Percentiles rank a stretch among this genome's conserved stretches.
Evolutionary conservation across 192 early-diverging fungal genomes (phyloP).

Genomic region (Gamsiella multidivaricata): DNA sequence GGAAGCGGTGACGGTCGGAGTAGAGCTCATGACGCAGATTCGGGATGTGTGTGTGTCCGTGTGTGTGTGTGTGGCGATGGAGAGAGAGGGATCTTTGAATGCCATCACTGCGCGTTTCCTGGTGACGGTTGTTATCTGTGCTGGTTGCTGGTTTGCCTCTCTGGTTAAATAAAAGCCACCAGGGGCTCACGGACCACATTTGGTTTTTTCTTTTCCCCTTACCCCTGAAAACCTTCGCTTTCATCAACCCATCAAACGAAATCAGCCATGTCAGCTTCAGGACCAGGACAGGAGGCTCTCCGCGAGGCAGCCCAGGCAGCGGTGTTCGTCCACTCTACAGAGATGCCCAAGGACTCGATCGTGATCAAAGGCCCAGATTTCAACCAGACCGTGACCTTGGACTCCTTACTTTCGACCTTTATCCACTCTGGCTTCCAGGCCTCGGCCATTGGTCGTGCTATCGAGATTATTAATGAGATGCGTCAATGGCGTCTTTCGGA

Average conservation of each 20-base stretch:
- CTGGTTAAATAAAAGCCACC: no score
- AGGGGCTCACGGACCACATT: no score
- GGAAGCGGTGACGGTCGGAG: slow-evolving; percentile 8
- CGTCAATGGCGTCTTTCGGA: slow-evolving; percentile 87
- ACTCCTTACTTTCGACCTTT: slow-evolving; percentile 77
- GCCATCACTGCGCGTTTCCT: no score
- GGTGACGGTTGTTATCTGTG: no score
- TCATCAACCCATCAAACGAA: background rate
- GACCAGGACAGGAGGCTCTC: slow-evolving; percentile 33
- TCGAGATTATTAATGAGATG: slow-evolving; percentile 95
- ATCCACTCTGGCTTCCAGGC: slow-evolving; percentile 94
- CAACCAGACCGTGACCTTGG: slow-evolving; percentile 84
- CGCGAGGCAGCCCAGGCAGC: slow-evolving; percentile 53
- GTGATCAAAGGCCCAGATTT: slow-evolving; percentile 92
- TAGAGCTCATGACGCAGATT: slow-evolving; percentile 8
- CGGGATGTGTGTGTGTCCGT: background rate
- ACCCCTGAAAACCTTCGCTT: no score
- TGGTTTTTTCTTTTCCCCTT: background rate
- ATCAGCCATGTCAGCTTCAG: slow-evolving; percentile 17
- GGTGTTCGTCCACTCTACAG: slow-evolving; percentile 76
- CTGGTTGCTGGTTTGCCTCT: no score
- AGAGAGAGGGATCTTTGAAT: no score
- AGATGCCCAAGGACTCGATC: slow-evolving; percentile 73
- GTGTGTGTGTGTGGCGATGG: no score
- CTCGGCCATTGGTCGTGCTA: slow-evolving; percentile 85